These are phyloP conservation scores for Wickerhamomyces hampshirensis DNA, from an alignment of 805 yeast species.

Conservation along the genomic window DNA sequence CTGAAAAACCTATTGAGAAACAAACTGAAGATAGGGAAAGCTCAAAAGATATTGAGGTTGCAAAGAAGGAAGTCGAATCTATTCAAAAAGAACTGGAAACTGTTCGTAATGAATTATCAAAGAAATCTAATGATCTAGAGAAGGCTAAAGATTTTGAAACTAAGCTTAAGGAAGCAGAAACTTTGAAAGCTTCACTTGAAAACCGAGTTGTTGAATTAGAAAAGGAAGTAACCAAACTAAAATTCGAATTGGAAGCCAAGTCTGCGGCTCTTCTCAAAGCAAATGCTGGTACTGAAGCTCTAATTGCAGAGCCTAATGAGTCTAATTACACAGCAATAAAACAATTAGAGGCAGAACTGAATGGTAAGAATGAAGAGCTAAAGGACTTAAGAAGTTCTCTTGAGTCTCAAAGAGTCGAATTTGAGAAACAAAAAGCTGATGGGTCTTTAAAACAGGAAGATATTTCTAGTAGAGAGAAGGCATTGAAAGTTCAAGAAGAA, in stretches of 20 bases:
- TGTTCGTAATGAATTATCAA: conserved; percentile 13
- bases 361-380: conserved; percentile 2
- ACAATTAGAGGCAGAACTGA: conserved; percentile 4
- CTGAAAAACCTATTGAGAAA: conserved; percentile 1
- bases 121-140: conserved; percentile 20
- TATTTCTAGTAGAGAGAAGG: conserved; percentile 8
- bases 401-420: conserved; percentile 6
- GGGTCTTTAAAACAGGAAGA: conserved; percentile 5
- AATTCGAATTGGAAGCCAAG: conserved; percentile 2
- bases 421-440: conserved; percentile 4
- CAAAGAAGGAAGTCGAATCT: conserved; percentile 4
- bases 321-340: conserved; percentile 6
- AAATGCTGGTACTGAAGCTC: not conserved
- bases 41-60: conserved; percentile 6
- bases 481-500: conserved; percentile 22
- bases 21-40: not conserved
- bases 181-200: conserved; percentile 32
- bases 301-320: conserved; percentile 3
- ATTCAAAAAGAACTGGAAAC: conserved; percentile 9
- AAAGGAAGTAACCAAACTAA: conserved; percentile 2
- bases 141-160: conserved; percentile 34
- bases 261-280: not conserved
- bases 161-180: conserved; percentile 28
- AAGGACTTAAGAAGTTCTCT: conserved; percentile 3
- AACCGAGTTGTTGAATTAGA: conserved; percentile 13